phyloP scores from a whole-genome alignment of 768 basidiomycete genomes.

The Podaxis sp. region DNA sequence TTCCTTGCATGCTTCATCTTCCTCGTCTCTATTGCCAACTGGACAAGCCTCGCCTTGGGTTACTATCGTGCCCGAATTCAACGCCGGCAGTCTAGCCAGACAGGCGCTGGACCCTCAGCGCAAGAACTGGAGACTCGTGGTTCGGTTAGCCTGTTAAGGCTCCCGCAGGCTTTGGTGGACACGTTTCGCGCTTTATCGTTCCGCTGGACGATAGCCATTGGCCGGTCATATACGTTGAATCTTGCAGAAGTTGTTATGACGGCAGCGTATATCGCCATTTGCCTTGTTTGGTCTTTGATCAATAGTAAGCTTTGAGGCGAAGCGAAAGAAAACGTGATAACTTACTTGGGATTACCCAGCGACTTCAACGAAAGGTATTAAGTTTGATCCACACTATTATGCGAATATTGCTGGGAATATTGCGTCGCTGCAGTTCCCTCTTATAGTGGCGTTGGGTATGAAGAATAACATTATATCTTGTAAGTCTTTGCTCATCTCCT shows the following conservation, averaged over 20 bases:
- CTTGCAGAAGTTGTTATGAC: slow-evolving; percentile 38
- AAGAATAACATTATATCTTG: slow-evolving; percentile 54
- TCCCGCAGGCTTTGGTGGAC: slow-evolving; percentile 34
- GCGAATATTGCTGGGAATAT: slow-evolving; percentile 42
- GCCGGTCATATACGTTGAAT: slow-evolving; percentile 34
- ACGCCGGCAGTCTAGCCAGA: background rate
- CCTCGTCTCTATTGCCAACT: slow-evolving; percentile 22
- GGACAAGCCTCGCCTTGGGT: slow-evolving; percentile 19
- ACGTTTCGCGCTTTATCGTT: slow-evolving; percentile 34
- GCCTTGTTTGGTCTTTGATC: slow-evolving; percentile 37
- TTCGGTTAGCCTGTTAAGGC: slow-evolving; percentile 17
- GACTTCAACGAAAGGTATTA: slow-evolving; percentile 29
- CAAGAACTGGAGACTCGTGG: slow-evolving; percentile 7
- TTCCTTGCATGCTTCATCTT: slow-evolving; percentile 29
- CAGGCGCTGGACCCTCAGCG: background rate
- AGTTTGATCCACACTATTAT: slow-evolving; percentile 35
- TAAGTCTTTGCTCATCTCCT: slow-evolving; percentile 15
- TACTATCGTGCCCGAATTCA: slow-evolving; percentile 8
- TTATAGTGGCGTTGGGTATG: slow-evolving; percentile 56
- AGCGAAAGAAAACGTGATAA: background rate
- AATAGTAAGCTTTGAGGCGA: slow-evolving; percentile 29
- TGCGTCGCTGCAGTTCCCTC: slow-evolving; percentile 47
- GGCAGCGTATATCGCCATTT: slow-evolving; percentile 31
- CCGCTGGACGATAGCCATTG: slow-evolving; percentile 35
- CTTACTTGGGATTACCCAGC: slow-evolving; percentile 20